These are phyloP conservation scores for Hyaloperonospora brassicae DNA, from an alignment of 352 stramenopile genomes.

Conservation along the genomic window DNA sequence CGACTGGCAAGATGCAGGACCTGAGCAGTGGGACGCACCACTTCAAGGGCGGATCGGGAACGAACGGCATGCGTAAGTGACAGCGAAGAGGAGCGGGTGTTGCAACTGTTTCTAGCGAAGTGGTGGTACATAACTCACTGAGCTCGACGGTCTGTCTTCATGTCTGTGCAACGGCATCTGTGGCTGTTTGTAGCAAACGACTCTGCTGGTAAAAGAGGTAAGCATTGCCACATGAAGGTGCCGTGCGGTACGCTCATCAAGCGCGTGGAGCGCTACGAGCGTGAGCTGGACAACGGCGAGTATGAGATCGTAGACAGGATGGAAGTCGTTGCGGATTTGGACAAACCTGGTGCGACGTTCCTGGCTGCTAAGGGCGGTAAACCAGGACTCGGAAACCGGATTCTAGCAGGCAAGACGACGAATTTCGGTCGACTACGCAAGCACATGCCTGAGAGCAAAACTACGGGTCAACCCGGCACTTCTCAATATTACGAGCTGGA, in stretches of 20 bases:
- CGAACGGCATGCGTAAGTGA: slow-evolving; percentile 80
- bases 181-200: slow-evolving; percentile 51
- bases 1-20: slow-evolving; percentile 74
- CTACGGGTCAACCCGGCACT: slow-evolving; percentile 84
- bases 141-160: neutral
- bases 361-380: slow-evolving; percentile 74
- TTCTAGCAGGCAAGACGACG: slow-evolving; percentile 75
- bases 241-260: slow-evolving; percentile 84
- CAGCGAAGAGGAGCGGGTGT: neutral
- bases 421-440: slow-evolving; percentile 76
- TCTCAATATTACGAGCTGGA: slow-evolving; percentile 95
- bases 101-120: neutral
- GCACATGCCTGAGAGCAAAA: slow-evolving; percentile 77
- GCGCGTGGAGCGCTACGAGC: slow-evolving; percentile 73
- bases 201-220: slow-evolving; percentile 62
- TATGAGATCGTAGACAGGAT: slow-evolving; percentile 78
- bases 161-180: neutral
- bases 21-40: slow-evolving; percentile 78
- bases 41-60: slow-evolving; percentile 65
- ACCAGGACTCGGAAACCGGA: slow-evolving; percentile 78
- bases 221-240: slow-evolving; percentile 74
- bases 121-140: slow-evolving; percentile 1
- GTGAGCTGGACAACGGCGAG: slow-evolving; percentile 64
- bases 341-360: slow-evolving; percentile 60
- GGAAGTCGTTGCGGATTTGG: slow-evolving; percentile 68